Conservation (phyloP, 345 rosid genomes). For the Salix viminalis region DNA sequence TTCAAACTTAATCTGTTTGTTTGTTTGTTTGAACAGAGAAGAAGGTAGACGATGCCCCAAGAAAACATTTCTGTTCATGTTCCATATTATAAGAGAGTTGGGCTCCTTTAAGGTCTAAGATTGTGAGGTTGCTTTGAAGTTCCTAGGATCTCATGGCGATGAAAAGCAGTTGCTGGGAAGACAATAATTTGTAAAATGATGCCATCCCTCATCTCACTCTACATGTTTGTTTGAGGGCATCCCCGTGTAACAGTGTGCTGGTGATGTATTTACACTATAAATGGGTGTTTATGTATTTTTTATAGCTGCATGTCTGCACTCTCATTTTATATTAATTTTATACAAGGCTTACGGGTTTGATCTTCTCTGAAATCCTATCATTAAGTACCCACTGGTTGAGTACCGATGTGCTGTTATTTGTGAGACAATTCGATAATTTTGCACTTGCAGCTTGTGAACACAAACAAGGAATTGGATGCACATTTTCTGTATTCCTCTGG, state of each 20-base stretch:
- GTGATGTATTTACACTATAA: constrained; percentile 30
- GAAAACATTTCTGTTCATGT: constrained; percentile 57
- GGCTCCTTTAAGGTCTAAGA: constrained; percentile 13
- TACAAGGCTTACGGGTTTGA: constrained; percentile 1
- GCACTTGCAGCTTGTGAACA: neutral
- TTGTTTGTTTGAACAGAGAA: constrained; percentile 51
- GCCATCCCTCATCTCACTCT: constrained; percentile 22
- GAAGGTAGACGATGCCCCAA: constrained; percentile 57
- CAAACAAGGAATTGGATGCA: neutral
- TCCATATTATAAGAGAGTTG: constrained; percentile 50
- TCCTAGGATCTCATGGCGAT: constrained; percentile 14
- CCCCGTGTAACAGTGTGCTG: constrained; percentile 25
- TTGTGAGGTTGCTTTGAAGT: constrained; percentile 7
- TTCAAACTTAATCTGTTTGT: neutral
- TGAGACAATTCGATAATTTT: neutral
- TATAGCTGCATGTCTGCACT: constrained; percentile 6
- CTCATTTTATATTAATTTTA: constrained; percentile 9
- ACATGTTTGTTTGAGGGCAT: constrained; percentile 24
- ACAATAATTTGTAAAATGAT: constrained; percentile 26
- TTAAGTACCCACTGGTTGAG: neutral
- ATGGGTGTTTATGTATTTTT: constrained; percentile 29
- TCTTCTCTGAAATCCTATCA: neutral
- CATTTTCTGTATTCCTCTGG: neutral
- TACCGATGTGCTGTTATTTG: neutral
- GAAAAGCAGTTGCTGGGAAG: constrained; percentile 24